Evolutionary conservation across 371 early-diverging fungal genomes (phyloP).

Genomic region (Dentiscutata heterogama): DNA sequence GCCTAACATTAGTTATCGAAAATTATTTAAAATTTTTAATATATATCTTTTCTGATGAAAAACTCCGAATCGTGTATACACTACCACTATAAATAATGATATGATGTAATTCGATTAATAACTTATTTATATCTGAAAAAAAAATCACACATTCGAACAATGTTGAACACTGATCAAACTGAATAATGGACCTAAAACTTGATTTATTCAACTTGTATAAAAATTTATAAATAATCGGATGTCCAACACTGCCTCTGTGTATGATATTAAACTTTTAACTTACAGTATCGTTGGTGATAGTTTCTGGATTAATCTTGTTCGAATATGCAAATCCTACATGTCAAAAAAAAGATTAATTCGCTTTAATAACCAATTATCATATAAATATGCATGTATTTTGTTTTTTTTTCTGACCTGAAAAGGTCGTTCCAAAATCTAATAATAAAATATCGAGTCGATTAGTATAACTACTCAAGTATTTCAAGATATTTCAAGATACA

Average conservation of each 20-base stretch:
- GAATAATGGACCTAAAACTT: no score
- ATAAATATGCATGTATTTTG: neutral
- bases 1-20: no score
- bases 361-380: neutral
- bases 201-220: no score
- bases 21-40: no score
- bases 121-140: neutral
- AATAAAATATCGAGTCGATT: neutral
- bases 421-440: slow-evolving; percentile 44
- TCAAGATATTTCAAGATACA: neutral
- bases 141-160: no score
- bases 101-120: neutral
- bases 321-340: slow-evolving; percentile 40
- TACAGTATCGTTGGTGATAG: slow-evolving; percentile 31
- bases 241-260: no score
- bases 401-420: slow-evolving; percentile 25
- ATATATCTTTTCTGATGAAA: no score
- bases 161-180: no score
- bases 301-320: slow-evolving; percentile 38
- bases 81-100: no score
- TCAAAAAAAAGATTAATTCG: neutral
- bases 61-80: no score
- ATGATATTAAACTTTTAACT: neutral
- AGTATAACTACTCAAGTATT: neutral
- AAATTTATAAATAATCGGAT: no score